phyloP scores from a whole-genome alignment of 2,329 filamentous ascomycete species.

The Stemphylium beticola region DNA sequence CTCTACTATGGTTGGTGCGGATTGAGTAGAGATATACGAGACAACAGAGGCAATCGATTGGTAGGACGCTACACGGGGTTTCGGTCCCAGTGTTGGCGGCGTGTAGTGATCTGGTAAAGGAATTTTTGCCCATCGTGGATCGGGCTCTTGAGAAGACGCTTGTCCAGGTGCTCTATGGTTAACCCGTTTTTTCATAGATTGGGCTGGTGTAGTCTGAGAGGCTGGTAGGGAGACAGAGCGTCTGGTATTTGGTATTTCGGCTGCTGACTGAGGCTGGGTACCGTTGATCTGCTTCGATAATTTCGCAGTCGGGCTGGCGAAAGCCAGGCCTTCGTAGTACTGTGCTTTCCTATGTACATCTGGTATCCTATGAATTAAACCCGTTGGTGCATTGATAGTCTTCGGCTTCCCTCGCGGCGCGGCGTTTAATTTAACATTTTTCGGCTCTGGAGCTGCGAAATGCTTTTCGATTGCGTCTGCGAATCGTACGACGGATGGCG shows the following conservation, averaged over 20 bases:
- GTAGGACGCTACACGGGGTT: slow-evolving; percentile 27
- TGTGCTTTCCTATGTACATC: slow-evolving; percentile 11
- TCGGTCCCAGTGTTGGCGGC: slow-evolving; percentile 15
- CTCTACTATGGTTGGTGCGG: slow-evolving; percentile 21
- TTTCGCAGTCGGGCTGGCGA: slow-evolving; percentile 7
- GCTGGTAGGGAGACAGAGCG: slow-evolving; percentile 12
- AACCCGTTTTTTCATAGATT: slow-evolving; percentile 6
- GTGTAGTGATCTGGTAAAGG: slow-evolving; percentile 25
- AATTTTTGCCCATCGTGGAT: slow-evolving; percentile 22
- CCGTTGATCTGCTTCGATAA: slow-evolving; percentile 11
- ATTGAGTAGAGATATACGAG: slow-evolving; percentile 20
- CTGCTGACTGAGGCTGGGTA: slow-evolving; percentile 8
- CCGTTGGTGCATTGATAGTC: slow-evolving; percentile 5
- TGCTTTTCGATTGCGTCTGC: slow-evolving; percentile 9
- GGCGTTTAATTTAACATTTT: slow-evolving; percentile 9
- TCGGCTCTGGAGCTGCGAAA: slow-evolving; percentile 30
- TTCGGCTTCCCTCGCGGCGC: slow-evolving; percentile 5
- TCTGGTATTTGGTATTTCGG: slow-evolving; percentile 6
- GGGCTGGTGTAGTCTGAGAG: slow-evolving; percentile 8
- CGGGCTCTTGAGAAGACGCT: slow-evolving; percentile 12
- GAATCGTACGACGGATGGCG: slow-evolving; percentile 34
- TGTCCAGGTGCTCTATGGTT: slow-evolving; percentile 19
- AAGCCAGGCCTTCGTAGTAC: slow-evolving; percentile 8
- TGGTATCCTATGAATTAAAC: slow-evolving; percentile 11
- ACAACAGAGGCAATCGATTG: slow-evolving; percentile 22